phyloP scores from a whole-genome alignment of 164 flowering plant species.

The Berberis vulgaris region DNA sequence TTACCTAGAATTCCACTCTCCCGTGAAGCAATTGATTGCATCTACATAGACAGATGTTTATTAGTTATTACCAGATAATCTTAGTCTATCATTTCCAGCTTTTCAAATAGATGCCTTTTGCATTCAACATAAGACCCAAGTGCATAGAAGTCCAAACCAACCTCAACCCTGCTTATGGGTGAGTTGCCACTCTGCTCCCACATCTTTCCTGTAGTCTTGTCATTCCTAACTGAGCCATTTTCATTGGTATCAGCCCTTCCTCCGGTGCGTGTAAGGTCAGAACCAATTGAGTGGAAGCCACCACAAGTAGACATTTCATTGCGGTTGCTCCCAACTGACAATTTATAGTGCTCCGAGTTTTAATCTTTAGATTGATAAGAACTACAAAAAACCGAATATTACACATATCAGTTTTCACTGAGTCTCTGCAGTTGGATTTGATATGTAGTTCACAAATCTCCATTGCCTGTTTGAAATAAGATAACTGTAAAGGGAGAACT shows the following conservation, averaged over 20 bases:
- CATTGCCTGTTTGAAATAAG: background rate
- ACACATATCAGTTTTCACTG: background rate
- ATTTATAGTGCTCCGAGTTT: background rate
- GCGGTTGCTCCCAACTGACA: constrained; percentile 25
- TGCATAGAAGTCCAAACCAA: too few species aligned
- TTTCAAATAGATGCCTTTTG: too few species aligned
- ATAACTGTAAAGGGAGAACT: background rate
- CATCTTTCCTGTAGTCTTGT: constrained; percentile 22
- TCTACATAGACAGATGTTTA: too few species aligned
- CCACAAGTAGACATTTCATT: constrained; percentile 70
- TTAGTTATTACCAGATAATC: too few species aligned
- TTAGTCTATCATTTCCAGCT: too few species aligned
- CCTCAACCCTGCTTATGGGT: constrained; percentile 72
- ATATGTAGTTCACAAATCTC: background rate
- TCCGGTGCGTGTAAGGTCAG: constrained; percentile 71
- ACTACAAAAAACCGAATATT: background rate
- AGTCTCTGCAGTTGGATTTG: background rate
- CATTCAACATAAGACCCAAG: too few species aligned
- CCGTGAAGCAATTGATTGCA: too few species aligned
- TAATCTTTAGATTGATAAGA: background rate
- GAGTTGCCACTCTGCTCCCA: constrained; percentile 46
- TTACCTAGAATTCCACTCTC: too few species aligned
- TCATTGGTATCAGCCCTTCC: constrained; percentile 31
- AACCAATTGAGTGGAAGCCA: constrained; percentile 77
- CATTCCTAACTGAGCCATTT: constrained; percentile 41